Base-by-base conservation (phyloP, 2,329 filamentous ascomycete species). In the Colletotrichum siamense region DNA sequence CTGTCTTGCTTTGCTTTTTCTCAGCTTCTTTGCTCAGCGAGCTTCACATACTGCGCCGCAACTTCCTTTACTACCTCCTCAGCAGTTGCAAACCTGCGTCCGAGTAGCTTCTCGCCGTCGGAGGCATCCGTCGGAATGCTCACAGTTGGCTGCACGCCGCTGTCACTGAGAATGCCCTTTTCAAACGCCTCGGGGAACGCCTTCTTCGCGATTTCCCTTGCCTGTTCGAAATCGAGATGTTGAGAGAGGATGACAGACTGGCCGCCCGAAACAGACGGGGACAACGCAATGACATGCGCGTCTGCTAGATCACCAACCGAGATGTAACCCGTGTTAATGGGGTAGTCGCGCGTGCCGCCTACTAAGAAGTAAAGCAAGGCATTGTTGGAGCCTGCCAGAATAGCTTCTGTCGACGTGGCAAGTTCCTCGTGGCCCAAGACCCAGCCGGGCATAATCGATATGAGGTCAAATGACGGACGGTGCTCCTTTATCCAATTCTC, bases 261-360 rank as follows among this genome's bases (percentile, higher is more conserved):
- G 36, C 81, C 81, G 8, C 81, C 82, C 4, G 80, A 69, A 8
- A 86, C 77, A 5, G 77, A 77, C 39, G 80, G 78, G 30, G 84
- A 78, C 15, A 87, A 80, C 4, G 85, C 84, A 6, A 76, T 70
- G 34, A 87, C 81, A 67, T 87, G 86, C 12, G 82, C 81, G 24
- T 79, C 80, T 8, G 85, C 84, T 5, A 85, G 83, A 64, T 87
- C 84, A 39, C 85, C 80, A 15, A 85, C 78, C 64, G 85, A 82
- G n/a, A 86, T 83, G 24, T 79, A 81, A 15, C 77, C 78, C 12
- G 83, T 83, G 9, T 79, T 76, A 13, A 81, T 77, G 6, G 71
- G 69, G 12, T 73, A 67, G 3, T 78, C 75, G 30, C 77, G 78
- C 26, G 76, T 69, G 24, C 79, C 74, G 5, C 85, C 85, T 9